Base-by-base conservation (phyloP, 805 yeast genomes). In the Zygosaccharomyces lentus region DNA sequence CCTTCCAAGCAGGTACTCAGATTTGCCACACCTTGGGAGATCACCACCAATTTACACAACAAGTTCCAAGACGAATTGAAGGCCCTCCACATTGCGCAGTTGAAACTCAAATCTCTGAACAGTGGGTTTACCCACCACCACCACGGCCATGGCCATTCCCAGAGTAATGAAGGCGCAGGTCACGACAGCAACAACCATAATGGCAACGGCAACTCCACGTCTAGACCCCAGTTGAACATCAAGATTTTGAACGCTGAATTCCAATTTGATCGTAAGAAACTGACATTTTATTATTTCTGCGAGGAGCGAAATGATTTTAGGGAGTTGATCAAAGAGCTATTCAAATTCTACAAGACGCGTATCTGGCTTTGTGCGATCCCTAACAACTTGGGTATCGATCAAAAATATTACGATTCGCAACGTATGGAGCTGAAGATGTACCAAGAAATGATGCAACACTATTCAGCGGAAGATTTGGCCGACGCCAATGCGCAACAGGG, bases 351-450 rank as follows among this genome's bases (percentile, higher is more conserved):
- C 69, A 84, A 84, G 65, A 84, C 90, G 0, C 72, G 91, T 57
- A 84, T 84, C 52, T 86, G 95, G 93, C 68, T 86, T 65, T 83
- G 90, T 71, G 90, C 93, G 0, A 84, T 84, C 23, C 70, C 65
- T 17, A 65, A 64, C 38, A 64, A 64, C 47, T 41, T 65, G 37
- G 54, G 54, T 1, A 62, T 65, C 37, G 65, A 62, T 37, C 41
- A 53, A 9, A 62, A 62, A 44, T 61, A 62, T 36, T 64, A 65
- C 45, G 60, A 62, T 44, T 45, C 50, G n/a, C 56, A 61, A 16
- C 60, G 56, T 29, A 57, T 56, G 32, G 69, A 65, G 51, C 48
- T 62, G 32, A 51, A 54, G 31, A 57, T 65, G 63, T 64, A 64
- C 46, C 61, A 62, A 41, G 58, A 60, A 17, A 64, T 65, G 67